Conservation (phyloP, 768 basidiomycete species). For the Gymnopilus junonius region DNA sequence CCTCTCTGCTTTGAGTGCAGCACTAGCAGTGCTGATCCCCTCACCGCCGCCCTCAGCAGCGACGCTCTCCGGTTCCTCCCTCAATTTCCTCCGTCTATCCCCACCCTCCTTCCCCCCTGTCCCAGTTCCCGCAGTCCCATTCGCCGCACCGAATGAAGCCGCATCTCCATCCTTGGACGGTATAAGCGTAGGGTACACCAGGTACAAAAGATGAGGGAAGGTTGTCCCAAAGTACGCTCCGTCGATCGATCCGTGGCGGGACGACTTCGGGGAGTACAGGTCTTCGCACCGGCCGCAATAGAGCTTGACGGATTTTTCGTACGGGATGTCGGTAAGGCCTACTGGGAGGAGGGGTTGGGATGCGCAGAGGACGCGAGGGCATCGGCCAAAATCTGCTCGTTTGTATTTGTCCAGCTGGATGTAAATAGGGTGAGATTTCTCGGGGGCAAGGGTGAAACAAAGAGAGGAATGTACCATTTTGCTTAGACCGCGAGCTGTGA, state of each 20-base stretch:
- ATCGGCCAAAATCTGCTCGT: slow-evolving; percentile 96
- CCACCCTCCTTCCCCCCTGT: slow-evolving; percentile 26
- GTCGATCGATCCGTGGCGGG: slow-evolving; percentile 95
- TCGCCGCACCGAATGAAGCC: background rate
- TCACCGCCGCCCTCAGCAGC: slow-evolving; percentile 63
- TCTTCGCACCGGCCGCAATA: slow-evolving; percentile 99
- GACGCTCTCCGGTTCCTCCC: slow-evolving; percentile 59
- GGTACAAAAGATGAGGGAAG: slow-evolving; percentile 95
- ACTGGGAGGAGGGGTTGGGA: slow-evolving; percentile 95
- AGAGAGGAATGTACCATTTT: slow-evolving; percentile 79
- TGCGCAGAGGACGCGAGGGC: slow-evolving; percentile 96
- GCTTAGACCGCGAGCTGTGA: slow-evolving; percentile 88
- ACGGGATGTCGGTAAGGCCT: slow-evolving; percentile 95
- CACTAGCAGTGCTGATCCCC: slow-evolving; percentile 75
- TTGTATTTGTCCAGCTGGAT: slow-evolving; percentile 93
- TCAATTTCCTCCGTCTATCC: slow-evolving; percentile 40
- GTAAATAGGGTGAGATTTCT: background rate
- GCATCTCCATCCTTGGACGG: slow-evolving; percentile 44
- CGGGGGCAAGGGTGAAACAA: background rate
- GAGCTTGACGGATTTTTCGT: slow-evolving; percentile 98
- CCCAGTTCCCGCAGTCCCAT: background rate
- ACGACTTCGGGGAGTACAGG: slow-evolving; percentile 97
- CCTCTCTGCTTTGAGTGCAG: slow-evolving; percentile 88
- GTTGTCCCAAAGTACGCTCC: slow-evolving; percentile 99
- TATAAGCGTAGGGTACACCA: slow-evolving; percentile 94